Evolutionary conservation across 2,329 filamentous ascomycete genomes (phyloP), one percentile per base, ranked within the genome.

Genomic region (Penicillium fuscoglaucum): DNA sequence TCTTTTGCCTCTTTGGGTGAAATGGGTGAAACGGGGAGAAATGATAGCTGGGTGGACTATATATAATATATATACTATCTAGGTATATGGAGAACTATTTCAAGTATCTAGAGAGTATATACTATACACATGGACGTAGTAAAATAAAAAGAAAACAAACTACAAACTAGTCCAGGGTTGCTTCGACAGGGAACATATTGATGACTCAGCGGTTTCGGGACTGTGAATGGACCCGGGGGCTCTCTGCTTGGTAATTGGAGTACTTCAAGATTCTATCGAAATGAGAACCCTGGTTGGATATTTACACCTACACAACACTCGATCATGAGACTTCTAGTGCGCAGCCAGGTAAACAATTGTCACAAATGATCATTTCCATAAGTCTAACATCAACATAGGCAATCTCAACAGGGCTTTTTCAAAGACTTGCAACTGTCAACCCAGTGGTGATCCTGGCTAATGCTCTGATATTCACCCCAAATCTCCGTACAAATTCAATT

Each of bases 1-100:
- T 9, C 6, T 40, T 59, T 63, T 64, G 48, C 63, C 63, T 55
- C 21, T 61, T 65, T 59, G 31, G 57, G 59, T 12, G n/a, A 12
- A 21, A 19, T n/a, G n/a, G 10, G 24, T 46, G 13, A 41, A 17
- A 47, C 2, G 12, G 17, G 17, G 10, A 12, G 45, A 17, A 9
- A 24, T 33, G 9, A 9, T 12, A 4, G 7, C 19, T 24, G 9
- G 2, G 4, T 35, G n/a, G 21, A 35, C 21, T 48, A 26, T 24
- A 26, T 24, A 26, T 13, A 35, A 10, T 48, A 26, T 35, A 26
- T 35, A n/a, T 24, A 7, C 2, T 24, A 24, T 0, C 17, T 21
- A 13, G 9, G 10, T 41, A 21, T 21, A 31, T 31, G n/a, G 10
- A 19, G 19, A 3, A 37, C 46, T 37, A 26, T 26, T 1, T n/a